Conservation (phyloP, 1,284 basidiomycete species). For the Austroboletus rostrupii region DNA sequence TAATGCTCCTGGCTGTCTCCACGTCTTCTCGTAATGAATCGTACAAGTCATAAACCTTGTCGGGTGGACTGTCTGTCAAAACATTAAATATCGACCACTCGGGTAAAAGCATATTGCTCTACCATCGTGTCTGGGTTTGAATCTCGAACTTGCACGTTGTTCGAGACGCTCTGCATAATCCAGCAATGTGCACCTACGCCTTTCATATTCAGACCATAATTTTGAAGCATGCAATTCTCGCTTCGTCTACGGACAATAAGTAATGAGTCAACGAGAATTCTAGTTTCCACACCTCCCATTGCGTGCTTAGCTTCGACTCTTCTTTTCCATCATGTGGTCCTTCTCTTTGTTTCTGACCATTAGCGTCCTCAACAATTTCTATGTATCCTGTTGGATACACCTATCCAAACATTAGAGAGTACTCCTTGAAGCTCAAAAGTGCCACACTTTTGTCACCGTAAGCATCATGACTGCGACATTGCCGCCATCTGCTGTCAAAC, state of each 20-base stretch:
- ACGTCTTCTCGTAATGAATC: constrained; percentile 57
- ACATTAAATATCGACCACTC: background rate
- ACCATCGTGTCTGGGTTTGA: constrained; percentile 45
- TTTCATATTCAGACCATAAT: constrained; percentile 51
- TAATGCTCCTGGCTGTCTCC: constrained; percentile 37
- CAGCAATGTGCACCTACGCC: constrained; percentile 44
- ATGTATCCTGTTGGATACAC: constrained; percentile 60
- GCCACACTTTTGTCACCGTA: constrained; percentile 61
- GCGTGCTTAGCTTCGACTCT: constrained; percentile 55
- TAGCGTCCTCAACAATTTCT: constrained; percentile 51
- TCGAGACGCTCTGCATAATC: constrained; percentile 58
- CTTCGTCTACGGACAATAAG: constrained; percentile 38
- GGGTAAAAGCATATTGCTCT: constrained; percentile 8
- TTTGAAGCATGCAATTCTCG: constrained; percentile 53
- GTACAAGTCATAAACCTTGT: constrained; percentile 61
- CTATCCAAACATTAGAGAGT: constrained; percentile 34
- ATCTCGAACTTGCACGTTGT: constrained; percentile 42
- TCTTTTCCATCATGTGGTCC: constrained; percentile 70
- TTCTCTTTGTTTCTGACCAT: constrained; percentile 50
- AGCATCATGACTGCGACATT: constrained; percentile 74
- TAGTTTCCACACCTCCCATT: constrained; percentile 62
- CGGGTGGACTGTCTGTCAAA: constrained; percentile 45
- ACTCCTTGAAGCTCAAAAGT: constrained; percentile 16
- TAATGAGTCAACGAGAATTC: background rate
- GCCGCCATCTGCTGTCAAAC: constrained; percentile 82